Evolutionary conservation across 2,329 filamentous ascomycete species (phyloP), one percentile per base, ranked within the genome.

Genomic region (Fusarium sp.): DNA sequence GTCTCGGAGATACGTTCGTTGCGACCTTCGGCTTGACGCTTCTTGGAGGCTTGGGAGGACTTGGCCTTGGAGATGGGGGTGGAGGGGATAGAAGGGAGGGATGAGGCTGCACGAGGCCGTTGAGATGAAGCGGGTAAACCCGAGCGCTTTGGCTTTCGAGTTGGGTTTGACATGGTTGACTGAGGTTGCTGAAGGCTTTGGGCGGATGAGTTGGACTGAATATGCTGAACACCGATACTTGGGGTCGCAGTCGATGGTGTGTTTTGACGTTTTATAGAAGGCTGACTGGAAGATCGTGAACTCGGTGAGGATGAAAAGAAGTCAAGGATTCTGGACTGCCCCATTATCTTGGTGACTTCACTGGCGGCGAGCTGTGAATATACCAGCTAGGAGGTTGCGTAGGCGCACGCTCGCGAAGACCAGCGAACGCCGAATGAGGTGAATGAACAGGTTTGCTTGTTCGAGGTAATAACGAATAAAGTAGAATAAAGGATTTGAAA

Each of bases 271-370:
- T 33, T 49, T 2, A 24, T 42, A 28, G 24, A 21, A 8, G 10
- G 21, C 14, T 38, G 42, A 17, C 43, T 55, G 5, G 49, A 22
- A n/a, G 24, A 31, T 15, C 33, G 40, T 13, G 58, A 50, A 17
- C 14, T n/a, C 6, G 62, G 57, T 14, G 58, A 58, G 13, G 49
- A 61, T n/a, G 52, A 39, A 17, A 66, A 58, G 47, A 70, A 62
- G 21, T 69, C 63, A 24, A 58, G 40, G 31, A 69, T 66, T 47
- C 55, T 72, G 50, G 43, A 51, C 43, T 70, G 69, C 26, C 50
- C 56, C 61, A 69, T 72, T 9, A 17, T 34, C 21, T 24, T 40
- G 21, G 42, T 36, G 40, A 34, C 33, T 21, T 56, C 45, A 31
- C 39, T 19, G 24, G 21, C 26, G 15, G 6, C 13, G 33, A 17